phyloP scores from a whole-genome alignment of 345 rosid genomes.

The Aquilaria yunnanensis region DNA sequence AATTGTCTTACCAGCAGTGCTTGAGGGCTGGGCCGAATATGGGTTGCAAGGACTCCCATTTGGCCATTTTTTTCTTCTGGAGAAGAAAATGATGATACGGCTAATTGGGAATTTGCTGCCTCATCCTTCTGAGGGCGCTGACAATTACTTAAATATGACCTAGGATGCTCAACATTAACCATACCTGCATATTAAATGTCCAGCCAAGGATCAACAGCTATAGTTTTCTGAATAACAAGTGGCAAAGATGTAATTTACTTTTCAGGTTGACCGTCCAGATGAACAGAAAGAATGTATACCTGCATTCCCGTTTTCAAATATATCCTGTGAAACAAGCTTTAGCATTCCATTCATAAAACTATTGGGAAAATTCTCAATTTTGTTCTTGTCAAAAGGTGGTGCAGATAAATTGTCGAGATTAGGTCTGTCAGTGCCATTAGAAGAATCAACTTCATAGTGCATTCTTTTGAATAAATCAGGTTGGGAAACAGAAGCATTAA shows the following conservation, averaged over 20 bases:
- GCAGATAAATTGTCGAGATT: slow-evolving; percentile 34
- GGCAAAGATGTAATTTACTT: not conserved
- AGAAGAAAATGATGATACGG: slow-evolving; percentile 38
- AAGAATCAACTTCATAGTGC: slow-evolving; percentile 41
- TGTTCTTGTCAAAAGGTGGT: slow-evolving; percentile 45
- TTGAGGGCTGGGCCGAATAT: slow-evolving; percentile 35
- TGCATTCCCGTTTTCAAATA: slow-evolving; percentile 52
- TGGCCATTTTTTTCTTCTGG: slow-evolving; percentile 54
- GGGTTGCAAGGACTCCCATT: slow-evolving; percentile 37
- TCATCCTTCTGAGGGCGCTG: slow-evolving; percentile 53
- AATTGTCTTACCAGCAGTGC: slow-evolving; percentile 35
- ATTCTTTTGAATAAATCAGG: slow-evolving; percentile 44
- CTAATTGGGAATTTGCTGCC: slow-evolving; percentile 39
- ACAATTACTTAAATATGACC: slow-evolving; percentile 34
- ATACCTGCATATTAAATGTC: slow-evolving; percentile 39
- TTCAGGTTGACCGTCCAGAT: not conserved
- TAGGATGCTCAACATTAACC: slow-evolving; percentile 37
- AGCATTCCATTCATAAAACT: slow-evolving; percentile 50
- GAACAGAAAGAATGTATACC: slow-evolving; percentile 32
- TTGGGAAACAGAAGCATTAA: slow-evolving; percentile 53
- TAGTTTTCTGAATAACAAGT: too few relatives aligned
- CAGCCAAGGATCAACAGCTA: slow-evolving; percentile 9
- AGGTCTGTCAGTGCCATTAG: slow-evolving; percentile 40
- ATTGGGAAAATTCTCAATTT: slow-evolving; percentile 51
- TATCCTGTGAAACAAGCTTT: slow-evolving; percentile 35